Conservation (phyloP, 1,284 basidiomycete species). For the Cutaneotrichosporon curvatum region DNA sequence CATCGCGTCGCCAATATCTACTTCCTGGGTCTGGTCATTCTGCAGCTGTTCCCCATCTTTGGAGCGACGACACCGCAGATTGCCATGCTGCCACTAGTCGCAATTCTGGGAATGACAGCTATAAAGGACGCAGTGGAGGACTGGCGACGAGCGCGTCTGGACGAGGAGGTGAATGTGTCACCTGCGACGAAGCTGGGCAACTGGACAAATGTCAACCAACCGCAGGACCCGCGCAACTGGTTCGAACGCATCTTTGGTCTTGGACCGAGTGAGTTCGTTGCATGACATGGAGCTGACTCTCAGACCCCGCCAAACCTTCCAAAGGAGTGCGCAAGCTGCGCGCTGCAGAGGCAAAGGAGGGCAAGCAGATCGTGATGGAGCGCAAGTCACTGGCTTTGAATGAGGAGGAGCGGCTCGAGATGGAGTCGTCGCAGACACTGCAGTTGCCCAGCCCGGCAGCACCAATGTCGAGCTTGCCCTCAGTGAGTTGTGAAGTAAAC, state of each 20-base stretch:
- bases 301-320: slow-evolving; percentile 52
- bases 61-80: slow-evolving; percentile 78
- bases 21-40: slow-evolving; percentile 74
- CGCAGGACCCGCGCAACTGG: slow-evolving; percentile 66
- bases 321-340: slow-evolving; percentile 79
- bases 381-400: slow-evolving; percentile 26
- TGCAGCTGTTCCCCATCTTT: slow-evolving; percentile 87
- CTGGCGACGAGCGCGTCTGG: slow-evolving; percentile 74
- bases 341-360: slow-evolving; percentile 63
- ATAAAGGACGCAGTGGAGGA: slow-evolving; percentile 95
- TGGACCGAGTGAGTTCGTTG: slow-evolving; percentile 26
- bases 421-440: background rate
- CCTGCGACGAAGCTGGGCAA: slow-evolving; percentile 56
- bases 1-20: slow-evolving; percentile 86
- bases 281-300: slow-evolving; percentile 3
- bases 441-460: slow-evolving; percentile 6
- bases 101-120: slow-evolving; percentile 81
- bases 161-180: slow-evolving; percentile 58
- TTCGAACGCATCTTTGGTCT: slow-evolving; percentile 61
- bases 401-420: slow-evolving; percentile 21
- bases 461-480: slow-evolving; percentile 24
- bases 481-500: slow-evolving; percentile 14
- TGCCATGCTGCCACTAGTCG: slow-evolving; percentile 76
- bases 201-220: slow-evolving; percentile 86
- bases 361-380: slow-evolving; percentile 59